These are phyloP conservation scores for Naganishia sp. DNA, from an alignment of 1,284 basidiomycete genomes.

Conservation along the genomic window DNA sequence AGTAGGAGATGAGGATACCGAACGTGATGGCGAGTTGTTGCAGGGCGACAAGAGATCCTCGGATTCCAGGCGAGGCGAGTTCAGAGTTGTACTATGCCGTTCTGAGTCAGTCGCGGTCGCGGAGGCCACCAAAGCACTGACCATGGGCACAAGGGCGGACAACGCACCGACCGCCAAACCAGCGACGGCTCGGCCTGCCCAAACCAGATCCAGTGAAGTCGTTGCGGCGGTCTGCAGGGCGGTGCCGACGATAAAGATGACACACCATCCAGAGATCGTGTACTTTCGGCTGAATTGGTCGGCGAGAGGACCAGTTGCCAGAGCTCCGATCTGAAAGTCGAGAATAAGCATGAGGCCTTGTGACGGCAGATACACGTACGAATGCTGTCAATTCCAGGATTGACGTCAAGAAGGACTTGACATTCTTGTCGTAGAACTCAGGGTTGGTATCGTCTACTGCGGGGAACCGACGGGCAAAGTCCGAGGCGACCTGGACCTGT, in stretches of 20 bases:
- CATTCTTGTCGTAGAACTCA: slow-evolving; percentile 13
- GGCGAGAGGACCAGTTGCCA: slow-evolving; percentile 49
- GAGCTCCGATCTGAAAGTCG: slow-evolving; percentile 37
- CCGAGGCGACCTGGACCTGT: slow-evolving; percentile 49
- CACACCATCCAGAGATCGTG: slow-evolving; percentile 50
- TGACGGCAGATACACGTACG: background rate
- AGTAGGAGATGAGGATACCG: slow-evolving; percentile 62
- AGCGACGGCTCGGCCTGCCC: slow-evolving; percentile 46
- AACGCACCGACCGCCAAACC: slow-evolving; percentile 52
- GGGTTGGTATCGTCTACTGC: slow-evolving; percentile 4
- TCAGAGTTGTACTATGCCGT: slow-evolving; percentile 64
- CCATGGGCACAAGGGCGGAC: slow-evolving; percentile 52
- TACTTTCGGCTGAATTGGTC: slow-evolving; percentile 49
- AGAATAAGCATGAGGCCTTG: background rate
- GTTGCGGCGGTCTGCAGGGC: slow-evolving; percentile 40
- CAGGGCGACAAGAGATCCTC: slow-evolving; percentile 75
- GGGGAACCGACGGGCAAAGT: slow-evolving; percentile 42
- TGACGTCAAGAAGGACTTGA: slow-evolving; percentile 31
- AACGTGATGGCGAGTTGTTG: slow-evolving; percentile 77
- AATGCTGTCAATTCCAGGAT: slow-evolving; percentile 29
- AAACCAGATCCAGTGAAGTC: slow-evolving; percentile 37
- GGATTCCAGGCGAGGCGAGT: slow-evolving; percentile 76
- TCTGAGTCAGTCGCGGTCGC: background rate
- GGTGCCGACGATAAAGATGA: slow-evolving; percentile 50
- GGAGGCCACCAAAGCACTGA: background rate